phyloP scores from a whole-genome alignment of 345 rosid species.

The Nasturtium officinale region DNA sequence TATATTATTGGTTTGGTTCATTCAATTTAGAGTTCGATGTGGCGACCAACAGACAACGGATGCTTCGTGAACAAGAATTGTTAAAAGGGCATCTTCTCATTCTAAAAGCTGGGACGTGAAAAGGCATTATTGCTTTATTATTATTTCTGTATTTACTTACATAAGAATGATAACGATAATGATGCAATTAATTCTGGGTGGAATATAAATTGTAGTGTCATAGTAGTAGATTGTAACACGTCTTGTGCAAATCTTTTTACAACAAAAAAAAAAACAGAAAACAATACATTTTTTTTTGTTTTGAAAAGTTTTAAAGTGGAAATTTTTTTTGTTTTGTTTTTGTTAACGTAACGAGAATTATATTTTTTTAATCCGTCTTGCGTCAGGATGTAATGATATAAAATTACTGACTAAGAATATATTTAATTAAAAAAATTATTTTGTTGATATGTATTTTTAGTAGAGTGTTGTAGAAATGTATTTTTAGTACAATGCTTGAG shows the following conservation, averaged over 20 bases:
- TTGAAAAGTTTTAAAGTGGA: neutral
- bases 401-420: too few species aligned
- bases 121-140: constrained; percentile 36
- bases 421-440: too few species aligned
- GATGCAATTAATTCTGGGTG: constrained; percentile 3
- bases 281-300: neutral
- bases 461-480: too few species aligned
- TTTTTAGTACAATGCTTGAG: too few species aligned
- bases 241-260: constrained; percentile 12
- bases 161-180: constrained; percentile 15
- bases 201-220: constrained; percentile 19
- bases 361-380: too few species aligned
- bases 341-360: neutral
- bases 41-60: constrained; percentile 40
- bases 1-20: constrained; percentile 30
- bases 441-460: too few species aligned
- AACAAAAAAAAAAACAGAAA: neutral
- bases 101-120: constrained; percentile 25
- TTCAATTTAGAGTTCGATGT: constrained; percentile 27
- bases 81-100: constrained; percentile 34
- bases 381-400: too few species aligned
- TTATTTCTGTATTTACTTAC: constrained; percentile 23
- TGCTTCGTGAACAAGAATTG: constrained; percentile 43
- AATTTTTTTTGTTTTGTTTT: neutral
- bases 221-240: constrained; percentile 26